Percentiles rank a stretch among this genome's conserved stretches.
These are phyloP conservation scores for Physaria fendleri DNA, from an alignment of 345 rosid species.

Conservation along the genomic window DNA sequence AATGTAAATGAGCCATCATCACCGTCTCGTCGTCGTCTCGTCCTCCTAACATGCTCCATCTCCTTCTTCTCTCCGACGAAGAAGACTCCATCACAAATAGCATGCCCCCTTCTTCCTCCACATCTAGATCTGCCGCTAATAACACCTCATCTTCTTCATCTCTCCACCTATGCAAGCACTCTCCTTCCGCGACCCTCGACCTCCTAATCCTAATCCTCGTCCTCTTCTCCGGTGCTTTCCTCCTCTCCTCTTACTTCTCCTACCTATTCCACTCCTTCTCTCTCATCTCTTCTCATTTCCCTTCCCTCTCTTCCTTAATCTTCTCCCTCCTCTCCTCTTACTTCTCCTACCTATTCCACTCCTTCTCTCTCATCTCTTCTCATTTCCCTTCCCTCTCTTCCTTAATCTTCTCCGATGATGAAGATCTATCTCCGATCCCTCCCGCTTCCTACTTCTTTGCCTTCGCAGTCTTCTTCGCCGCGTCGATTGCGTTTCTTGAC, in stretches of 20 bases:
- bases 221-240: conserved; percentile 71
- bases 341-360: conserved; percentile 78
- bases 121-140: conserved; percentile 25
- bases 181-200: conserved; percentile 86
- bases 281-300: conserved; percentile 53
- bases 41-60: conserved; percentile 48
- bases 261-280: conserved; percentile 75
- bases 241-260: conserved; percentile 73
- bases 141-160: not conserved
- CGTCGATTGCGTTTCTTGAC: conserved; percentile 42
- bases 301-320: conserved; percentile 36
- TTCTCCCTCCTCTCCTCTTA: conserved; percentile 73
- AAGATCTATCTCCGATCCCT: conserved; percentile 31
- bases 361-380: conserved; percentile 66
- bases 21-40: conserved; percentile 8
- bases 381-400: conserved; percentile 36
- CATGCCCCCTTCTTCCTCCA: conserved; percentile 31
- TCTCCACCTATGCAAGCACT: conserved; percentile 59
- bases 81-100: conserved; percentile 16
- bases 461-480: conserved; percentile 47
- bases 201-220: conserved; percentile 70
- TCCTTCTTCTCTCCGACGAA: conserved; percentile 34
- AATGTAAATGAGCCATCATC: conserved; percentile 18
- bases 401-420: conserved; percentile 24
- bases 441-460: conserved; percentile 50